Base-by-base conservation (phyloP, 164 flowering plant genomes). In the Vitis rupestris region DNA sequence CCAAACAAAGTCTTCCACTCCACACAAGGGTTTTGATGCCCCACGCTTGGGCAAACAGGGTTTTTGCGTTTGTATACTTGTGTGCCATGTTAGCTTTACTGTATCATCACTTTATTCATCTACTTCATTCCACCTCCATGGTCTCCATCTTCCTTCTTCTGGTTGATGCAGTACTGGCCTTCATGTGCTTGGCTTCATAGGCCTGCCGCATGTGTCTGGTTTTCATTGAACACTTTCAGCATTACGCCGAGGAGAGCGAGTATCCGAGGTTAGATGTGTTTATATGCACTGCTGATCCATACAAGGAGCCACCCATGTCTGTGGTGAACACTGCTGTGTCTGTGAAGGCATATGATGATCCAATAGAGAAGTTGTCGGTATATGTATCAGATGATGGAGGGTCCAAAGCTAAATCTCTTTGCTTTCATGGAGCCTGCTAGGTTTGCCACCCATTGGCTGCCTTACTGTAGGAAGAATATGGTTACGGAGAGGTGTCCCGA, bases 381-480 rank as follows among this genome's bases (percentile, higher is more conserved):
- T 88, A 88, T 55, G 78, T 85, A 11, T 88, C 92, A 3, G 92
- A 88, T 53, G 90, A 88, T 29, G 92, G 90, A 2, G 87, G 86
- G n/a, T 85, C 92, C 23, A 19, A 19, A 19, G 63, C 63, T 85
- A 23, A 88, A 86, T 10, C 82, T 88, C 12, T 86, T 88, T 68
- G 92, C 90, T 27, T 70, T 86, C 63, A 63, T 82, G 81, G 88
- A 88, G 71, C 89, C 86, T 31, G 87, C 90, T 7, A 79, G 69
- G 77, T 88, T 88, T 70, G 87, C 83, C 0, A 47, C 17, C 3
- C 69, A 75, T 12, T 88, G 92, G 92, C 14, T 88, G 54, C 89
- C 92, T 1, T 88, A 82, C 69, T 88, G 89, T 61, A 69, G 77
- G 76, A 63, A 76, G 65, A 80, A 83, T 50, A 58, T 60, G 10